phyloP scores from a whole-genome alignment of 2,329 filamentous ascomycete species.

The Colletotrichum tropicale region DNA sequence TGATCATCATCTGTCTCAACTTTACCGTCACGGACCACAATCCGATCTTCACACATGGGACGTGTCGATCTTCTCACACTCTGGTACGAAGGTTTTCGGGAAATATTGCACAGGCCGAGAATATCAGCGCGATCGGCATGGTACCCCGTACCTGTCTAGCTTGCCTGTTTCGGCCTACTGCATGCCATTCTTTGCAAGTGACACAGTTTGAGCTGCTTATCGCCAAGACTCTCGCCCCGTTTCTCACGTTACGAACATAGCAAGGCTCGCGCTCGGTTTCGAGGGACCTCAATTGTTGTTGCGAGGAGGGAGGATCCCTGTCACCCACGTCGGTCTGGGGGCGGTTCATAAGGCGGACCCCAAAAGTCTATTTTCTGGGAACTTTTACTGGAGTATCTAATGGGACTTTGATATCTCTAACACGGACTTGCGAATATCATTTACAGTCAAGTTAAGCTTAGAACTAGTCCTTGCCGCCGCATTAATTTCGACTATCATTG shows the following conservation, averaged over 20 bases:
- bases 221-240: background rate
- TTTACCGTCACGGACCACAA: background rate
- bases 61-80: background rate
- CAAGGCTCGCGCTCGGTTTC: background rate
- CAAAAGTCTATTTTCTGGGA: background rate
- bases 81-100: background rate
- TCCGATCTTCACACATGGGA: background rate
- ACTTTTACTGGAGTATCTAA: background rate
- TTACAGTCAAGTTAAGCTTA: background rate
- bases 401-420: background rate
- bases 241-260: background rate
- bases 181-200: background rate
- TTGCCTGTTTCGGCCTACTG: background rate
- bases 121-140: background rate
- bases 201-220: background rate
- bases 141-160: background rate
- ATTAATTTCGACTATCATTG: background rate
- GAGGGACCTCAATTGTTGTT: background rate
- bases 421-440: background rate
- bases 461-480: background rate
- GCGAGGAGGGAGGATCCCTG: background rate
- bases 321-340: background rate
- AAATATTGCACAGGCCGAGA: background rate
- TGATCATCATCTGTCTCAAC: background rate
- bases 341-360: background rate